A percentile compares a stretch with the other conserved stretches of the same genome.
Evolutionary conservation across 2,329 filamentous ascomycete species (phyloP).

Genomic region (Fusarium multiceps): DNA sequence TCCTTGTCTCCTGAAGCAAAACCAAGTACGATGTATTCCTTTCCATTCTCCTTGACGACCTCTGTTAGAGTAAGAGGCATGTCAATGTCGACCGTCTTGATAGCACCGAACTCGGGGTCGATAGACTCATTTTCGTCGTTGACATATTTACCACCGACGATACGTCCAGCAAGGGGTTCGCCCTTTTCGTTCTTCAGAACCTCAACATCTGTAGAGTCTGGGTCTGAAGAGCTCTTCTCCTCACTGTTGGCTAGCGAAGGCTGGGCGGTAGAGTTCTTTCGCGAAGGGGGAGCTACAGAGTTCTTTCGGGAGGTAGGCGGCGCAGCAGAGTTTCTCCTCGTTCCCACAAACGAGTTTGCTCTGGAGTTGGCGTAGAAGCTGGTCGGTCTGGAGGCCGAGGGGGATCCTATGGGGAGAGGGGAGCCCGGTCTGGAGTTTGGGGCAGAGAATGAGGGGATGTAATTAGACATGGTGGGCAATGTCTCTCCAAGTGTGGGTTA

Average conservation of each 20-base stretch:
- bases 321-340: conserved; percentile 17
- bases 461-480: conserved; percentile 32
- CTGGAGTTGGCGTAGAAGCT: conserved; percentile 38
- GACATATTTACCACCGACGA: conserved; percentile 38
- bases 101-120: conserved; percentile 33
- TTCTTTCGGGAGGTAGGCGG: conserved; percentile 17
- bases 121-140: conserved; percentile 27
- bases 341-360: conserved; percentile 35
- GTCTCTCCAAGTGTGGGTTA: background rate
- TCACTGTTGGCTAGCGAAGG: conserved; percentile 15
- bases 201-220: conserved; percentile 32
- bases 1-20: conserved; percentile 40
- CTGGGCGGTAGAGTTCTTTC: conserved; percentile 15
- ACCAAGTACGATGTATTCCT: conserved; percentile 38
- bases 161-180: conserved; percentile 26
- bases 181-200: conserved; percentile 32
- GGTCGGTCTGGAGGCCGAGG: conserved; percentile 35
- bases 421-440: conserved; percentile 38
- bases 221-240: conserved; percentile 26
- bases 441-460: conserved; percentile 39
- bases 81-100: conserved; percentile 37
- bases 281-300: conserved; percentile 22
- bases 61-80: conserved; percentile 38
- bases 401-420: conserved; percentile 31
- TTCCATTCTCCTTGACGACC: conserved; percentile 30